These are phyloP conservation scores for Calonectria leucothoes DNA, from an alignment of 2,329 filamentous ascomycete species.

Conservation along the genomic window DNA sequence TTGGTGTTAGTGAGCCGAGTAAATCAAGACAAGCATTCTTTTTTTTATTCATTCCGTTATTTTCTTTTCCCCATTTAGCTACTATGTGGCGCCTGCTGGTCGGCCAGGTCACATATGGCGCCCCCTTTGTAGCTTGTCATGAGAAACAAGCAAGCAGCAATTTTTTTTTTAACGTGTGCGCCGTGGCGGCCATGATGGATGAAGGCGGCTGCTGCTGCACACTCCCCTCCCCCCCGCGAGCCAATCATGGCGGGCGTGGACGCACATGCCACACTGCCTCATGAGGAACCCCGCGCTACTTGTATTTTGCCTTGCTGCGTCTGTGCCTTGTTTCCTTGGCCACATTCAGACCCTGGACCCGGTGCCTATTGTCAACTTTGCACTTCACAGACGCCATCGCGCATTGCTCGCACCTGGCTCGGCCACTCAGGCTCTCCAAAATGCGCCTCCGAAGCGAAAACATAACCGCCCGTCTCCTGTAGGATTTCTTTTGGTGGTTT, in stretches of 20 bases:
- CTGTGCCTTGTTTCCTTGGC: constrained; percentile 1
- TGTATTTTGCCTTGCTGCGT: background rate
- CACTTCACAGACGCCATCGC: background rate
- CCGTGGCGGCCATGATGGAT: background rate
- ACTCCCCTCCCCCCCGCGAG: background rate
- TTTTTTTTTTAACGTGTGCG: background rate
- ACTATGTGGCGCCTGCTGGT: background rate
- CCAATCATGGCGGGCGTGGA: constrained; percentile 15
- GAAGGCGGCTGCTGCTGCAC: no score
- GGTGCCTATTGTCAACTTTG: background rate
- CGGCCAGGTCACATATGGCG: background rate
- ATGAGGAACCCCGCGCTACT: constrained; percentile 12
- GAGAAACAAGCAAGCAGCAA: background rate
- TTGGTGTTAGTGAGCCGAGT: background rate
- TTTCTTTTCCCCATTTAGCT: no score
- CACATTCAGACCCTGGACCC: background rate
- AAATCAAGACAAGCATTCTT: no score
- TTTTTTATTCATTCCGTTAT: background rate
- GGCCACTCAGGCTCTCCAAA: background rate
- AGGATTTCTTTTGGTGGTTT: background rate
- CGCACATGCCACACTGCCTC: constrained; percentile 16
- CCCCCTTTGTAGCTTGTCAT: background rate
- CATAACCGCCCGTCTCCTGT: background rate
- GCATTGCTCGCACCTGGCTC: background rate
- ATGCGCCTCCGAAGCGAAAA: background rate